These are phyloP conservation scores for Eutrema japonicum DNA, from an alignment of 345 rosid genomes.

Conservation along the genomic window DNA sequence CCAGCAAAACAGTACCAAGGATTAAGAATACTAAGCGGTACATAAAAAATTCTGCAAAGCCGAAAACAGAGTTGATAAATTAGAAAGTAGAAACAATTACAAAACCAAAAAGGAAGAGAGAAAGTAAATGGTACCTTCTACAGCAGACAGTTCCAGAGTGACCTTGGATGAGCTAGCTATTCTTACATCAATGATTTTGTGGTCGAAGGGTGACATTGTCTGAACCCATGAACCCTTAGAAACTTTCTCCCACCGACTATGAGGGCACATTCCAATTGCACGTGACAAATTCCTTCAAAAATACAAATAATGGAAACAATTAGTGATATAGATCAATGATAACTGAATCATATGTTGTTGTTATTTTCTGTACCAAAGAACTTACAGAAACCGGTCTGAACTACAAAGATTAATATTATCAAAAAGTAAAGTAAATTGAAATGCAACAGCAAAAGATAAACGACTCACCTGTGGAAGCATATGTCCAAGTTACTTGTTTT, in stretches of 20 bases:
- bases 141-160: constrained; percentile 57
- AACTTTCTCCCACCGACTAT: constrained; percentile 75
- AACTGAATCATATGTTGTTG: background rate
- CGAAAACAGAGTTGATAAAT: constrained; percentile 5
- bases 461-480: constrained; percentile 84
- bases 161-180: constrained; percentile 49
- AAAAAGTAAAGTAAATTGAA: background rate
- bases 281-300: constrained; percentile 74
- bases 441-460: background rate
- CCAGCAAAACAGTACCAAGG: constrained; percentile 63
- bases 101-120: background rate
- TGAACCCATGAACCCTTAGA: constrained; percentile 75
- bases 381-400: constrained; percentile 9
- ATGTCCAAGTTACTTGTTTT: constrained; percentile 54
- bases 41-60: constrained; percentile 60
- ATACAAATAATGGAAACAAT: background rate
- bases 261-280: constrained; percentile 79
- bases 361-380: background rate
- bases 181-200: constrained; percentile 74
- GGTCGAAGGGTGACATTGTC: constrained; percentile 88
- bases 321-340: constrained; percentile 1
- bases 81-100: constrained; percentile 10
- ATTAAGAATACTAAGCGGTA: constrained; percentile 71
- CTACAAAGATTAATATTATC: background rate
- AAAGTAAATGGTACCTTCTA: constrained; percentile 57